Conservation (phyloP, 306 rosid genomes). For the Vigna trinervia region DNA sequence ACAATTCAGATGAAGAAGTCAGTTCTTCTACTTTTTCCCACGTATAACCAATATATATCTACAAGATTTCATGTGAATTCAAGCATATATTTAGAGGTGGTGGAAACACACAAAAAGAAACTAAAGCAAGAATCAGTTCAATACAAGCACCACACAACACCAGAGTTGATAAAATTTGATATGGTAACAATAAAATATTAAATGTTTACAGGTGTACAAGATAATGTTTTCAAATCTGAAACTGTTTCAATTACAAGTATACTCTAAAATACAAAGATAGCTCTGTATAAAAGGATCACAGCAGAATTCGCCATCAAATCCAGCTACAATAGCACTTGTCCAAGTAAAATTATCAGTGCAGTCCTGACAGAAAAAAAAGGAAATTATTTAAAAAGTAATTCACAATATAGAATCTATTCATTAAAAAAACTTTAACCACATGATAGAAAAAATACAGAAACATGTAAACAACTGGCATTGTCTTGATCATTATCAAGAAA, state of each 20-base stretch:
- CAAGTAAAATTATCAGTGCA: constrained; percentile 42
- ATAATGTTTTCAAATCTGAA: constrained; percentile 49
- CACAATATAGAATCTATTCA: constrained; percentile 11
- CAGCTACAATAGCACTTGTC: constrained; percentile 50
- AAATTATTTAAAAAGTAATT: constrained; percentile 30
- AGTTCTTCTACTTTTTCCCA: constrained; percentile 46
- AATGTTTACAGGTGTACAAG: constrained; percentile 56
- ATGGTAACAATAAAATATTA: constrained; percentile 37
- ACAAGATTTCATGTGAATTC: constrained; percentile 49
- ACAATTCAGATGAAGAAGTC: constrained; percentile 52
- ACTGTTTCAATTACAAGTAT: constrained; percentile 55
- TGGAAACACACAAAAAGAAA: constrained; percentile 40
- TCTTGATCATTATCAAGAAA: constrained; percentile 26
- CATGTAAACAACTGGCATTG: not conserved
- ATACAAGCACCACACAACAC: constrained; percentile 47
- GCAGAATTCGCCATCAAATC: constrained; percentile 43
- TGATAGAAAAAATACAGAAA: not conserved
- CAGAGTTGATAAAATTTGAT: constrained; percentile 44
- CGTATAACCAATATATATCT: constrained; percentile 45
- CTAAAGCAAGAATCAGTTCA: constrained; percentile 37
- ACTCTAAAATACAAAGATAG: constrained; percentile 53
- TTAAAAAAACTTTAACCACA: not conserved
- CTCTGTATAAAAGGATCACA: constrained; percentile 42
- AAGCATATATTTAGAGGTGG: constrained; percentile 45
- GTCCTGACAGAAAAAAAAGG: constrained; percentile 44